Base-by-base conservation (phyloP, 2,329 filamentous ascomycete genomes). In the Paracorniculantispora psalliotae region DNA sequence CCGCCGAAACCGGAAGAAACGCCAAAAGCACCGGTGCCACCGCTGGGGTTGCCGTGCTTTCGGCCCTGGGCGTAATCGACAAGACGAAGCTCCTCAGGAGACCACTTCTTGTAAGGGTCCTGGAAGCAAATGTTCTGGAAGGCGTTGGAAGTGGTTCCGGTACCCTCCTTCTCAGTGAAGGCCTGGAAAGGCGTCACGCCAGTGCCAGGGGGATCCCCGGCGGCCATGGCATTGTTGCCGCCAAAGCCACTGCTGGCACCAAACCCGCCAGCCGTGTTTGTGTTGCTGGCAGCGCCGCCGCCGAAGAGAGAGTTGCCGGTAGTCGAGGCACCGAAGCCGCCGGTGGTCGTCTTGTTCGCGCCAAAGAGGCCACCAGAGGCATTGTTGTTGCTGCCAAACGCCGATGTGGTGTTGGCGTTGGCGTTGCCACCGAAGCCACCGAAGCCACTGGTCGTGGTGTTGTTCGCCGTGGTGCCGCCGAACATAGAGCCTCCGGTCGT, bases 11-110 rank as follows among this genome's bases (percentile, higher is more conserved):
- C 72, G 21, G 79, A 80, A 65, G 71, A 72, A 26, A 86, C 80
- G 19, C 92, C 93, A 72, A 97, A 97, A 8, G 89, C 90, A 60
- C 92, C 92, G 64, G 92, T 89, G 30, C 91, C n/a, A n/a, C n/a
- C 91, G 62, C 88, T 91, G 44, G 83, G 82, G 73, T 93, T 96
- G 35, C 92, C 94, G 70, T 84, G 91, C 57, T 88, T 88, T 61
- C 92, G 86, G 53, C 92, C 92, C 72, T 92, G 89, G 61, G 87
- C 84, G 71, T 99, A 99, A 73, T 99, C 94, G 48, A 86, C 91
- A 62, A 96, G 74, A 68, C 90, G 82, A 57, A 94, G 75, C 72
- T 94, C 88, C 67, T 90, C 94, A n/a, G 90, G 84, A 10, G 93
- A 97, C 79, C 89, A 97, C 71, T 94, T 96, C 72, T 87, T 87